phyloP scores from a whole-genome alignment of 2,329 filamentous ascomycete genomes.

The Aspergillus sp. region DNA sequence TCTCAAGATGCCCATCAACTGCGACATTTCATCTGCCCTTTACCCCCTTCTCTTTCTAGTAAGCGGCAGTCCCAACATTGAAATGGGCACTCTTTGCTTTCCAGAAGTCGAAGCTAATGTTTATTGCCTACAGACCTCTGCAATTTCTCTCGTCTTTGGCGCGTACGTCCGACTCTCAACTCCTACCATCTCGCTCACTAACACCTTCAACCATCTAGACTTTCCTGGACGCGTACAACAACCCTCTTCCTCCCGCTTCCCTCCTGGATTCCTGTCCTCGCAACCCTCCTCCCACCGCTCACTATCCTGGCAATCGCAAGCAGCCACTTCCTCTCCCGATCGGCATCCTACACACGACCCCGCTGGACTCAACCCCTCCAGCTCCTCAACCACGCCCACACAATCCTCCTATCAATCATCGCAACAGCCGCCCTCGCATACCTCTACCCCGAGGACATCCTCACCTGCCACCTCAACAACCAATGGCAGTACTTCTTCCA shows the following conservation, averaged over 20 bases:
- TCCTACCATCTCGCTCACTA: background rate
- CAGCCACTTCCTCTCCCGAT: conserved; percentile 7
- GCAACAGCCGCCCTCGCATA: conserved; percentile 37
- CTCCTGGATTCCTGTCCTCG: conserved; percentile 28
- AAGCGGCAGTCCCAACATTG: background rate
- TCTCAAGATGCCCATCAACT: conserved; percentile 8
- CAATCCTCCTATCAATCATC: conserved; percentile 33
- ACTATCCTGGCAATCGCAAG: conserved; percentile 18
- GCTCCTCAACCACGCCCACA: conserved; percentile 28
- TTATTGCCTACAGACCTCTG: background rate
- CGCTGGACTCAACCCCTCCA: conserved; percentile 10
- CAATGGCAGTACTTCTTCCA: conserved; percentile 39
- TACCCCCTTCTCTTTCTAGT: conserved; percentile 3
- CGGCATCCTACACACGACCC: background rate
- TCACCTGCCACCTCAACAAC: conserved; percentile 35
- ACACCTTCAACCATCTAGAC: conserved; percentile 15
- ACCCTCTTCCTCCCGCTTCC: conserved; percentile 32
- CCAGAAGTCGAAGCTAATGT: background rate
- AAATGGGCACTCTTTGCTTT: background rate
- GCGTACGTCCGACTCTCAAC: background rate
- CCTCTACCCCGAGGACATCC: conserved; percentile 30
- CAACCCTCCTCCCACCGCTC: conserved; percentile 27
- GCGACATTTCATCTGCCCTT: background rate
- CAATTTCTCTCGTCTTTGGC: conserved; percentile 9
- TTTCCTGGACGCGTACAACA: conserved; percentile 34